Evolutionary conservation across 331 rosid species (phyloP), one percentile per base, ranked within the genome.

Genomic region (Acacia concinna): DNA sequence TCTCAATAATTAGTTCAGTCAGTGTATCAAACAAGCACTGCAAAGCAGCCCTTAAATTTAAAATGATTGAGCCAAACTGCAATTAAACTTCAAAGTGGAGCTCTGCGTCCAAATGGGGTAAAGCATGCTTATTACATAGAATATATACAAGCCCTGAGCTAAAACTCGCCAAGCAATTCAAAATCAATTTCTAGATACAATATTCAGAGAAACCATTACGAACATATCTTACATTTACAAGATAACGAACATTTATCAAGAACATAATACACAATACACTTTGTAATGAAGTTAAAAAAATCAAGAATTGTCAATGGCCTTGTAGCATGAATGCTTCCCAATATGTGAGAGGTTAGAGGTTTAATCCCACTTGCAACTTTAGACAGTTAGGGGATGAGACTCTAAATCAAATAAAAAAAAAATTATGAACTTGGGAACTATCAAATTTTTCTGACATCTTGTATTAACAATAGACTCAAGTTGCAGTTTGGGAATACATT

Each of bases 401-500:
- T 46, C n/a, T 3, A 4, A 46, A 15, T 0, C 4, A 12, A 3
- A 3, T 0, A 5, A 12, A 3, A 3, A 23, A n/a, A 47, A 32
- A 31, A 30, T 31, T 13, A 52, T 17, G 27, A 64, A 20, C 44
- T 17, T 7, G 0, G 0, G 14, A 64, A 3, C 20, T 7, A 60
- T 27, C 27, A 64, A 64, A 6, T 32, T 17, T 64, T 31, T 32
- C 23, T 18, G 41, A 35, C 69, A 18, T 32, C 21, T 40, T 8
- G 28, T 10, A 70, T 27, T 31, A 76, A 79, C 31, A 41, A 27
- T 56, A 34, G 88, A 84, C 75, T 64, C 62, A 25, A 56, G 34
- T 70, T 21, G 25, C 30, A 75, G 5, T 63, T 37, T 27, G 13
- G 32, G 71, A 74, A 70, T 71, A 60, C 59, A 51, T 70, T 54